These are phyloP conservation scores for Zygosaccharomyces pseudobailii DNA, from an alignment of 1,139 yeast genomes.

Conservation along the genomic window DNA sequence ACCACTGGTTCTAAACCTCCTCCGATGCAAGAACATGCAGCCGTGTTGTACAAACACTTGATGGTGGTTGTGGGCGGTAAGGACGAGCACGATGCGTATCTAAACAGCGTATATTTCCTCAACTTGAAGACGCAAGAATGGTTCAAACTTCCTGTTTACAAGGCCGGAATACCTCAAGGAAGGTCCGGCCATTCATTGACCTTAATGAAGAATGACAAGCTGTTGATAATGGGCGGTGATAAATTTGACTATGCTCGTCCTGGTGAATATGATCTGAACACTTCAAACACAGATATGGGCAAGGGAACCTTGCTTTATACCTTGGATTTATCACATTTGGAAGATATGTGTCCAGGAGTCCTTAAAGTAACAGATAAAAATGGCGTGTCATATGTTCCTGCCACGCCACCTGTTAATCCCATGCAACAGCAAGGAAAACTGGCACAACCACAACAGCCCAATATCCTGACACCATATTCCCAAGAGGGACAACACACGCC, in stretches of 20 bases:
- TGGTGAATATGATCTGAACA: slow-evolving; percentile 43
- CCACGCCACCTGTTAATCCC: slow-evolving; percentile 11
- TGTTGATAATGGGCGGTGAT: slow-evolving; percentile 91
- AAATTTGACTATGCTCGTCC: slow-evolving; percentile 51
- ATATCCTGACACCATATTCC: slow-evolving; percentile 13
- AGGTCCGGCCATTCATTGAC: slow-evolving; percentile 95
- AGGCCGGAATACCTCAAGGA: slow-evolving; percentile 61
- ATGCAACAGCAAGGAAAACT: background rate
- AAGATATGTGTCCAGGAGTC: slow-evolving; percentile 35
- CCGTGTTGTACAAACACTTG: slow-evolving; percentile 71
- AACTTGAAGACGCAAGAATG: slow-evolving; percentile 69
- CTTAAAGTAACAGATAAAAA: slow-evolving; percentile 14
- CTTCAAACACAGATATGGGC: slow-evolving; percentile 46
- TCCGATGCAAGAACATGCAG: slow-evolving; percentile 89
- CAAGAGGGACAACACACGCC: slow-evolving; percentile 10
- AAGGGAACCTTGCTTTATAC: slow-evolving; percentile 59
- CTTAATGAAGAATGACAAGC: slow-evolving; percentile 55
- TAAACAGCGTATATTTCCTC: slow-evolving; percentile 67
- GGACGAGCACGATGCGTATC: slow-evolving; percentile 65
- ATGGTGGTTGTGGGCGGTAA: slow-evolving; percentile 92
- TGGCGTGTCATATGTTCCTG: slow-evolving; percentile 7
- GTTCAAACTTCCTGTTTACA: slow-evolving; percentile 57
- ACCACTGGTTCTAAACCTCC: slow-evolving; percentile 65
- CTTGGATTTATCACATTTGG: slow-evolving; percentile 45
- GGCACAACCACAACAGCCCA: slow-evolving; percentile 9